These are phyloP conservation scores for Verticillium nonalfalfae DNA, from an alignment of 2,329 filamentous ascomycete genomes.

Conservation along the genomic window DNA sequence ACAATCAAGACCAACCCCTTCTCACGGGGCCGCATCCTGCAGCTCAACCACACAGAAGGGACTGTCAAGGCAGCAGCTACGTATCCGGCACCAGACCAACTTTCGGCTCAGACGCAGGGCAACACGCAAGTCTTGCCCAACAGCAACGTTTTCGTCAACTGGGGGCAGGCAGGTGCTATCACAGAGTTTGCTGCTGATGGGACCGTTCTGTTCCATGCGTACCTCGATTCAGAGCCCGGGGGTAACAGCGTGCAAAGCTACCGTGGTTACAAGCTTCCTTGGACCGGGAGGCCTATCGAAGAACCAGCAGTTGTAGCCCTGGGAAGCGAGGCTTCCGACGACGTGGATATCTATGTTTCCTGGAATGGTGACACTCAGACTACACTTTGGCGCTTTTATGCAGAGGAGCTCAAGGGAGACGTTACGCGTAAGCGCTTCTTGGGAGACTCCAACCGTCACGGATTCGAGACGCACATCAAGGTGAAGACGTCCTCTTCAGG, in stretches of 20 bases:
- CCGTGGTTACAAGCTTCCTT: conserved; percentile 46
- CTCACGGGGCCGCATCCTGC: not conserved
- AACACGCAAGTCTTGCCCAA: conserved; percentile 47
- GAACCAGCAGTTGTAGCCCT: conserved; percentile 16
- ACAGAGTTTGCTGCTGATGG: conserved; percentile 43
- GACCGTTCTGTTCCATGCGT: conserved; percentile 43
- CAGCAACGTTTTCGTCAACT: conserved; percentile 49
- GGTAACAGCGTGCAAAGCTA: conserved; percentile 42
- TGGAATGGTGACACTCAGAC: conserved; percentile 31
- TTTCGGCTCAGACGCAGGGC: conserved; percentile 41
- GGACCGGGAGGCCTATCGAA: conserved; percentile 40
- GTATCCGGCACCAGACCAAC: conserved; percentile 31
- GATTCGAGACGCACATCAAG: conserved; percentile 7
- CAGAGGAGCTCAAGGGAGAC: conserved; percentile 9
- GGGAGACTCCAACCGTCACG: conserved; percentile 3
- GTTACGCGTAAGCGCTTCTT: conserved; percentile 2
- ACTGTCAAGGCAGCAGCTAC: conserved; percentile 1
- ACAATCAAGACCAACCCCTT: not conserved
- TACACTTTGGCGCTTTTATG: conserved; percentile 19
- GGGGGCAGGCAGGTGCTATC: conserved; percentile 43
- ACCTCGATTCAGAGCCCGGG: conserved; percentile 31
- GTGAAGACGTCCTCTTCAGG: not conserved
- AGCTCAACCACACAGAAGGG: not conserved
- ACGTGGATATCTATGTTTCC: conserved; percentile 17
- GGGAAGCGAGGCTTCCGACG: conserved; percentile 5